Base-by-base conservation (phyloP, 106 monocot genomes). In the Dendrobium huoshanense region DNA sequence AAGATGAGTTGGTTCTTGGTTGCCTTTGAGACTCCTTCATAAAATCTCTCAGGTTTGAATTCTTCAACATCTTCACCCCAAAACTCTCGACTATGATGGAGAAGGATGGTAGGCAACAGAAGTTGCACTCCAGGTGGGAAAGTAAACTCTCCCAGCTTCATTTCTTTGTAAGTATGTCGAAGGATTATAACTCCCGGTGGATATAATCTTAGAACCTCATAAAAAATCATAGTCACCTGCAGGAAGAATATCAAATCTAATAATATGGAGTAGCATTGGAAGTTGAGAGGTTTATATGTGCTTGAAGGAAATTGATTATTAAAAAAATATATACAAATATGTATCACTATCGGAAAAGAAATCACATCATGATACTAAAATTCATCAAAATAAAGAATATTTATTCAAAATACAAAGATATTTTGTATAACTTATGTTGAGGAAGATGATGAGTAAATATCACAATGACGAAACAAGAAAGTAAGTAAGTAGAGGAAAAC, bases 21-120 rank as follows among this genome's bases (percentile, higher is more conserved):
- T 19, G 78, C 78, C 19, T 82, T 82, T 9, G 77, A 77, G 0
- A 82, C 19, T 41, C 82, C 82, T 5, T 83, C 58, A 10, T 43
- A 31, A 45, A 83, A 83, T 45, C 83, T 78, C 27, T 83, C 78
- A 22, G 83, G 83, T 9, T 79, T 83, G 83, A 83, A 83, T 77
- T 83, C 83, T 79, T 79, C 83, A 4, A 79, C 83, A 44, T 83
- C 82, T 3, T 83, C 78, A 2, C 77, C 83, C 83, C 83, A 83
- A 43, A 72, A 72, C 11, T 83, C 24, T 5, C 16, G 40, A 11
- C 78, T 77, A 40, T 77, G 82, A 67, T 82, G 82, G 9, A 82
- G 41, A 42, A 77, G 20, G 13, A 82, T 33, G 9, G 27, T 82
- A 31, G 82, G 82, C 1, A 82, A 19, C 24, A 77, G 4, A 20